These are phyloP conservation scores for Alopecurus myosuroides DNA, from an alignment of 176 grass and related monocot genomes.

Conservation along the genomic window DNA sequence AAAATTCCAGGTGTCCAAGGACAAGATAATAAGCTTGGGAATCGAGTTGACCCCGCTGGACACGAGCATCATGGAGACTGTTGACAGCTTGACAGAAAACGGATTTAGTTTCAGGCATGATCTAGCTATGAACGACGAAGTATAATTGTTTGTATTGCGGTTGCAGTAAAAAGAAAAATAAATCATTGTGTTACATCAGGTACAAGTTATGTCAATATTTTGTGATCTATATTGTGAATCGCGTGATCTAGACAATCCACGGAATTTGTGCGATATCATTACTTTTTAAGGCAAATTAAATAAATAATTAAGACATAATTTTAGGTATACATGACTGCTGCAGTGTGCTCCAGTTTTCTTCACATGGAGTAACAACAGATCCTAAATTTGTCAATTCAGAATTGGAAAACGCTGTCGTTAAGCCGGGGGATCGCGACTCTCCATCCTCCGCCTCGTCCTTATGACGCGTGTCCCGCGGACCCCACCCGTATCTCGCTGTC, in stretches of 20 bases:
- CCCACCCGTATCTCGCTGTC: too few species aligned
- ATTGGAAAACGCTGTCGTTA: too few species aligned
- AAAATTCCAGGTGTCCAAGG: constrained; percentile 55
- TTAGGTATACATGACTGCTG: too few species aligned
- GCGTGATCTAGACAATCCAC: neutral
- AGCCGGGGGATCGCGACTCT: too few species aligned
- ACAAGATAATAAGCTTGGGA: constrained; percentile 53
- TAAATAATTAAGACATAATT: too few species aligned
- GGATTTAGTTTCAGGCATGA: constrained; percentile 42
- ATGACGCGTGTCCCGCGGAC: too few species aligned
- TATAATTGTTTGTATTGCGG: neutral
- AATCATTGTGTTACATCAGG: neutral
- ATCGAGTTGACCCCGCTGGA: constrained; percentile 36
- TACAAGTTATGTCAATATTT: neutral
- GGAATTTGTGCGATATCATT: too few species aligned
- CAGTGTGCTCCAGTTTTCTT: too few species aligned
- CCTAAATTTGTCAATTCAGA: too few species aligned
- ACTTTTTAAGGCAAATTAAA: too few species aligned
- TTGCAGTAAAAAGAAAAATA: neutral
- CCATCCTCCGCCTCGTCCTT: too few species aligned
- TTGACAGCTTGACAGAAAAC: constrained; percentile 60
- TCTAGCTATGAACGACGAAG: neutral
- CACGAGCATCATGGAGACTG: constrained; percentile 50
- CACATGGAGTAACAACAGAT: too few species aligned
- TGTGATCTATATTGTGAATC: neutral